Evolutionary conservation across 768 basidiomycete genomes (phyloP).

Genomic region (Termitomyces sp.): DNA sequence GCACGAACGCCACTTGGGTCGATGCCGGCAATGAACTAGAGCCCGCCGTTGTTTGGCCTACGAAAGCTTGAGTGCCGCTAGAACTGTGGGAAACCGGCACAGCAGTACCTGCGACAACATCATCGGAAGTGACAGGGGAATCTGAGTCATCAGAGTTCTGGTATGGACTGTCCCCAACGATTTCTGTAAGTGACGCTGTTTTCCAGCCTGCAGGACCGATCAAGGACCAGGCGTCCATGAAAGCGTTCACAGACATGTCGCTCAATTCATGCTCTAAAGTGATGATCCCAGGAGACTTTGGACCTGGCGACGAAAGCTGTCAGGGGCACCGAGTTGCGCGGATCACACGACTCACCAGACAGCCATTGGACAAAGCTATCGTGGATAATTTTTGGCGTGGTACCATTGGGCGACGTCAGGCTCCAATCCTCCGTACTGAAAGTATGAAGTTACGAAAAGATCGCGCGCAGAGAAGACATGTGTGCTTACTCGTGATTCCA

Average conservation of each 20-base stretch:
- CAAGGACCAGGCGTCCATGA: constrained; percentile 58
- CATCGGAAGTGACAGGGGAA: constrained; percentile 23
- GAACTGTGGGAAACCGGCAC: background rate
- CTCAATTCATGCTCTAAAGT: constrained; percentile 82
- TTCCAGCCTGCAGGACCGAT: constrained; percentile 72
- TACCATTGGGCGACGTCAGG: constrained; percentile 31
- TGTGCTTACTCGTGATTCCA: constrained; percentile 83
- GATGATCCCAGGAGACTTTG: constrained; percentile 75
- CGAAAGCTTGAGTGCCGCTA: background rate
- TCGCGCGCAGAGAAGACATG: background rate
- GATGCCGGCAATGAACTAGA: background rate
- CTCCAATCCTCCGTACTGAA: constrained; percentile 74
- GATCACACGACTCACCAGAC: constrained; percentile 28
- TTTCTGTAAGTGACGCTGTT: constrained; percentile 45
- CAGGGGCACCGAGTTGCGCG: background rate
- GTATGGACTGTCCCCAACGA: constrained; percentile 33
- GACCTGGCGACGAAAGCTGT: constrained; percentile 26
- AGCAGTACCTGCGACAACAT: constrained; percentile 14
- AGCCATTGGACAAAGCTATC: constrained; percentile 51
- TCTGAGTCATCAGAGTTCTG: constrained; percentile 37
- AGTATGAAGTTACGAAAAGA: background rate
- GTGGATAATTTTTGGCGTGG: constrained; percentile 42
- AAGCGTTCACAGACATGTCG: constrained; percentile 53
- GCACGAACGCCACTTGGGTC: background rate
- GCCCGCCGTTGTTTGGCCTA: background rate